Base-by-base conservation (phyloP, 208 protist species). In the Hexamita inflata region DNA sequence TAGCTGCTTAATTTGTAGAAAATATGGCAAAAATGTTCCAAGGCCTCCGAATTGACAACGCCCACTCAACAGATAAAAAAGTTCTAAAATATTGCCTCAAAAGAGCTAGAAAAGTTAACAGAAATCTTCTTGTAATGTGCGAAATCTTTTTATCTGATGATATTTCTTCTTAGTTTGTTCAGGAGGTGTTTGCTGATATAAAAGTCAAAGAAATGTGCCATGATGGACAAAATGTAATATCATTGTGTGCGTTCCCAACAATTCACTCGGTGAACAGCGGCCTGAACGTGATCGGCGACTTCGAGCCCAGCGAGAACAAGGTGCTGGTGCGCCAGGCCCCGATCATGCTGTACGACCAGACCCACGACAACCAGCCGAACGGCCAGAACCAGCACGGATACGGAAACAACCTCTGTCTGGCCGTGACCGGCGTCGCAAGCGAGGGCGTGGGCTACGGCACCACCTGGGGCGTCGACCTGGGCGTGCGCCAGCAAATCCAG, bases 31-130 rank as follows among this genome's bases (percentile, higher is more conserved):
- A 35, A 15, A 62, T 82, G 0, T 90, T 89, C 64, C 40, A 89
- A 40, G 86, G 78, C 0, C 61, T 90, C 53, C 62, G 87, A 42
- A 85, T 90, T 59, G 85, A 90, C 59, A 90, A 90, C 74, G 83
- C 80, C 58, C 88, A 90, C 45, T 78, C 59, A 4, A 88, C 85
- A n/a, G 84, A 88, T 45, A 4, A 40, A n/a, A 15, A n/a, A 42
- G 30, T 70, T 70, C 35, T 70, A n/a, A 15, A 38, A 40, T 19
- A 70, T n/a, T 11, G 11, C 7, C 15, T 70, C 9, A 49, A 35
- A n/a, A 34, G 11, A 40, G 64, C 64, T 32, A n/a, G 35, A 9
- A 35, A n/a, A 30, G 64, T 70, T n/a, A 40, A 49, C n/a, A n/a
- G 9, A n/a, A 38, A 70, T 49, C 26, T 70, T 2, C 42, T 42